A percentile compares a stretch with the other conserved stretches of the same genome.
Conservation (phyloP, 2,329 filamentous ascomycete genomes). For the Beauveria medogensis region DNA sequence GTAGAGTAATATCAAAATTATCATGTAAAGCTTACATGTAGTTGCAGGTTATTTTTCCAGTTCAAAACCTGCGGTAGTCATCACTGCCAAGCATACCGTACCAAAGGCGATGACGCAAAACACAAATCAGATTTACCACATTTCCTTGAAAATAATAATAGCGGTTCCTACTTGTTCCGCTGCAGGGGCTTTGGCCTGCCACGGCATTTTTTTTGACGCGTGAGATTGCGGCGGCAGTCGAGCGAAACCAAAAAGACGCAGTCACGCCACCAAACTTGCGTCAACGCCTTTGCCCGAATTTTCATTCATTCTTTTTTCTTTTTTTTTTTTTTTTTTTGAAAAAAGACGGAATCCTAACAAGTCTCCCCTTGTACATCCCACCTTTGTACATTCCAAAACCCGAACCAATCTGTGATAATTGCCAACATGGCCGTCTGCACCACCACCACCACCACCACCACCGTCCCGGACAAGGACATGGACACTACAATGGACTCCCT, state of each 20-base stretch:
- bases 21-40: no score
- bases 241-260: neutral
- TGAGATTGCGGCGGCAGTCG: neutral
- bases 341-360: neutral
- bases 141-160: no score
- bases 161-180: no score
- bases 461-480: neutral
- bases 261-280: neutral
- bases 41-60: no score
- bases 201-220: neutral
- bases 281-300: neutral
- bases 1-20: no score
- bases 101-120: no score
- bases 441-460: neutral
- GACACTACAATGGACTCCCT: neutral
- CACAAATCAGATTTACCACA: no score
- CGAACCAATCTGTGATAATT: neutral
- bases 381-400: neutral
- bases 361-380: neutral
- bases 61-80: no score
- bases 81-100: no score
- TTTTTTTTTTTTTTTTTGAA: no score
- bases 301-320: no score
- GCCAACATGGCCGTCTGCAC: neutral
- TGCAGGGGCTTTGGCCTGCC: neutral